Evolutionary conservation across 257 asterid species (phyloP).

Genomic region (Voacanga thouarsii): DNA sequence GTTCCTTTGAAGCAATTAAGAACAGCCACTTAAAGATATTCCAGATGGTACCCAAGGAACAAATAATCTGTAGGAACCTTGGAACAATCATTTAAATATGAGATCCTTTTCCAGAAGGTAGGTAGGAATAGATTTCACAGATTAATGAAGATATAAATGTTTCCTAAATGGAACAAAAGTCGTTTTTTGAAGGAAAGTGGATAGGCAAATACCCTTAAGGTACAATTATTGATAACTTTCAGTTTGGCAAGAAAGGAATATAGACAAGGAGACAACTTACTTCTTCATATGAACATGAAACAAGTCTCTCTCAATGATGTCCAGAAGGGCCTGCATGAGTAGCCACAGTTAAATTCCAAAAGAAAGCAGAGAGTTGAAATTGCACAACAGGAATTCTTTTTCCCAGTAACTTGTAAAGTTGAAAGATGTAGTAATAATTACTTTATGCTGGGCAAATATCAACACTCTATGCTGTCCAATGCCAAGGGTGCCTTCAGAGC

Average conservation of each 20-base stretch:
- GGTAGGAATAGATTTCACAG: neutral
- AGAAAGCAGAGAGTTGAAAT: neutral
- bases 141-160: too few species aligned
- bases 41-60: neutral
- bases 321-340: slow-evolving; percentile 79
- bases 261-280: slow-evolving; percentile 45
- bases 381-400: neutral
- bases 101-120: neutral
- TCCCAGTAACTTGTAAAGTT: neutral
- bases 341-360: slow-evolving; percentile 23
- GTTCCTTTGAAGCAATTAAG: neutral
- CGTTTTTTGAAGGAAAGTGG: neutral
- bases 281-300: slow-evolving; percentile 81
- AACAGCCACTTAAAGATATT: neutral
- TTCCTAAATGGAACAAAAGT: neutral
- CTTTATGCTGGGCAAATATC: slow-evolving; percentile 99
- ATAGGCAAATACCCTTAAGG: too few species aligned
- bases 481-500: slow-evolving; percentile 66
- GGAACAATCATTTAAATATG: neutral
- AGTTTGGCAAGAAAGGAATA: neutral
- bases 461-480: slow-evolving; percentile 92
- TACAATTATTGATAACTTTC: neutral
- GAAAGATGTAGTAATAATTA: slow-evolving; percentile 23
- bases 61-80: neutral
- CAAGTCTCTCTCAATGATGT: slow-evolving; percentile 85